Base-by-base conservation (phyloP, 108 stramenopile genomes). In the Skeletonema menzelii region DNA sequence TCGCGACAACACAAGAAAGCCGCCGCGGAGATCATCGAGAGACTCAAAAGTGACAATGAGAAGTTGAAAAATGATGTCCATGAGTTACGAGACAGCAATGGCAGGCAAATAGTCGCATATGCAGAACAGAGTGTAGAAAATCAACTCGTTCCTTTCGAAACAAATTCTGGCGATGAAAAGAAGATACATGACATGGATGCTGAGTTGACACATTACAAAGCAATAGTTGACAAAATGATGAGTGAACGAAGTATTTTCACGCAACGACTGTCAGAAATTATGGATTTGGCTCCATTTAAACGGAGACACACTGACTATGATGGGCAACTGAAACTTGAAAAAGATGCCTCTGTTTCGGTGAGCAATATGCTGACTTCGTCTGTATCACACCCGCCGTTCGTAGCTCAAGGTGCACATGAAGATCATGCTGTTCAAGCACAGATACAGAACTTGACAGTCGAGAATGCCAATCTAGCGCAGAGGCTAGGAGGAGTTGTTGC, bases 381-480 rank as follows among this genome's bases (percentile, higher is more conserved):
- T 22, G 22, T 0, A 10, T 20, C 49, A 10, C 49, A 53, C 22
- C 49, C 8, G 49, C 49, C 49, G 8, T 53, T 24, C 8, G 22
- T 0, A 8, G 7, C 20, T 47, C 46, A 47, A 22, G 22, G 49
- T 22, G 15, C 20, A 53, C 49, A 53, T 24, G 22, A 53, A 53
- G 49, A 53, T 0, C 40, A 42, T 53, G 7, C 49, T 53, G 49
- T 22, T 24, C 22, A 15, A 22, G 49, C 19, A 22, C 4, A 53
- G 20, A 53, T 53, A 53, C 49, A 53, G 49, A 61, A 62, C 27
- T 44, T 76, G 32, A 65, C 62, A 1, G 20, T 38, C 42, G 76
- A 76, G 61, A 76, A 76, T 61, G 69, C 53, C 5, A 27, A 76
- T 20, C 62, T 76, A 22, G 76, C 76, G 12, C 68, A 69, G 46